These are phyloP conservation scores for Escallonia rubra DNA, from an alignment of 129 eudicot genomes.

Conservation along the genomic window DNA sequence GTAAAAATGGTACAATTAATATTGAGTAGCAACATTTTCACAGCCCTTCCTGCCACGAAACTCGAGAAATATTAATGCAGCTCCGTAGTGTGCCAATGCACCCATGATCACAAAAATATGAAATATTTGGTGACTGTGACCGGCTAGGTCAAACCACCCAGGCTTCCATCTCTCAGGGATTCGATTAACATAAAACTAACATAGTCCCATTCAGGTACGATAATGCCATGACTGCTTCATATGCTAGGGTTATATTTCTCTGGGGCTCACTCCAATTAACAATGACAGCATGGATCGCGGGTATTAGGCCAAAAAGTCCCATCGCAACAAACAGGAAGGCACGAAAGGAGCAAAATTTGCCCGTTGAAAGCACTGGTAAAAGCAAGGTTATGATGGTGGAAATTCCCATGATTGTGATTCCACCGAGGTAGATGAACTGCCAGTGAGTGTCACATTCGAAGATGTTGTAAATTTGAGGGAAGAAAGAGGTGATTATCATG, in stretches of 20 bases:
- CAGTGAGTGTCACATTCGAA: constrained; percentile 70
- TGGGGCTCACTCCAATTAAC: constrained; percentile 77
- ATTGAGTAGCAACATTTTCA: not conserved
- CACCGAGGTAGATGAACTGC: constrained; percentile 73
- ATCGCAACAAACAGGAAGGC: constrained; percentile 69
- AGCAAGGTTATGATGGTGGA: constrained; percentile 68
- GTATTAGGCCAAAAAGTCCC: constrained; percentile 84
- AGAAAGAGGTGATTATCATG: constrained; percentile 95
- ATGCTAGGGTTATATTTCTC: constrained; percentile 49
- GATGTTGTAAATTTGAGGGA: constrained; percentile 90
- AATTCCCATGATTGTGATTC: constrained; percentile 66
- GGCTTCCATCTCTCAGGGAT: constrained; percentile 94
- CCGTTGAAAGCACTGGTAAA: constrained; percentile 64
- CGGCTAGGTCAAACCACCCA: constrained; percentile 88
- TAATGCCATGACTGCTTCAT: constrained; percentile 68
- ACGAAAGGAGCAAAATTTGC: constrained; percentile 56
- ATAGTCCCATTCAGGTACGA: constrained; percentile 71
- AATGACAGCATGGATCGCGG: constrained; percentile 59
- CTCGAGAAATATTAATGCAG: constrained; percentile 59
- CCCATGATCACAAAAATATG: constrained; percentile 86
- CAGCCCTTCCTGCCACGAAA: constrained; percentile 47
- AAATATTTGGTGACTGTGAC: constrained; percentile 89
- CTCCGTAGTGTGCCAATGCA: constrained; percentile 90
- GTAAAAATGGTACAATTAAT: too few species aligned
- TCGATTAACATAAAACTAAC: constrained; percentile 54